These are phyloP conservation scores for Beauveria varroae DNA, from an alignment of 2,329 filamentous ascomycete species.

Conservation along the genomic window DNA sequence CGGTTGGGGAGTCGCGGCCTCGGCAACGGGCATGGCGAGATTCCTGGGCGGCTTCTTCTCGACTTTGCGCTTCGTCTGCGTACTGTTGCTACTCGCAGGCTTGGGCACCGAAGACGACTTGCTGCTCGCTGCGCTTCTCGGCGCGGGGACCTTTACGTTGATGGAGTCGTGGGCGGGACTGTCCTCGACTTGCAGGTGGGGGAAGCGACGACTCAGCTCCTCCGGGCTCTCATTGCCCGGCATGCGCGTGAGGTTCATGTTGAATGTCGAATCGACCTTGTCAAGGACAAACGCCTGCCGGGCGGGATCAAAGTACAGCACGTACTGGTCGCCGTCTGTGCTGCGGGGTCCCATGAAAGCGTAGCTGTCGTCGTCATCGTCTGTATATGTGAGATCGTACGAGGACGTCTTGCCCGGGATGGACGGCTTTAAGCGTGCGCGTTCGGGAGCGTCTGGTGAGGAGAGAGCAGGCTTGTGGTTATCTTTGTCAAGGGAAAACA, in stretches of 20 bases:
- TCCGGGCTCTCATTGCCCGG: slow-evolving; percentile 57
- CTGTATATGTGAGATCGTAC: slow-evolving; percentile 47
- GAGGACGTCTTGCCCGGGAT: slow-evolving; percentile 40
- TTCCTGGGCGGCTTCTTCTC: slow-evolving; percentile 24
- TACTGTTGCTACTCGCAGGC: slow-evolving; percentile 14
- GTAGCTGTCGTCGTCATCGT: slow-evolving; percentile 48
- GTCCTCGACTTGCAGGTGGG: slow-evolving; percentile 48
- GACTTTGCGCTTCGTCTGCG: slow-evolving; percentile 14
- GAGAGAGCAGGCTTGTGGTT: slow-evolving; percentile 53
- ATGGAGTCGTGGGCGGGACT: slow-evolving; percentile 15
- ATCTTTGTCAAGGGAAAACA: slow-evolving; percentile 34
- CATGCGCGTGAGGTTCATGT: slow-evolving; percentile 74
- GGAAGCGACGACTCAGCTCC: slow-evolving; percentile 57
- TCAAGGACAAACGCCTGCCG: slow-evolving; percentile 76
- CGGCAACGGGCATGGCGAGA: slow-evolving; percentile 25
- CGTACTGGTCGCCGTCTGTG: slow-evolving; percentile 49
- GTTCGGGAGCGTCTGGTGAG: slow-evolving; percentile 39
- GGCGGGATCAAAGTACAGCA: slow-evolving; percentile 68
- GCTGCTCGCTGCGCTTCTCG: not conserved
- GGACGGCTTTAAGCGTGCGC: slow-evolving; percentile 44
- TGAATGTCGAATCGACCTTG: slow-evolving; percentile 70
- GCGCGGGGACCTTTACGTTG: not conserved
- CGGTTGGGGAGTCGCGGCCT: not conserved
- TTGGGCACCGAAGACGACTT: slow-evolving; percentile 6
- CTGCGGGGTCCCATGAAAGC: slow-evolving; percentile 53